phyloP scores from a whole-genome alignment of 495 filamentous ascomycete species.

The Cryomyces antarcticus region DNA sequence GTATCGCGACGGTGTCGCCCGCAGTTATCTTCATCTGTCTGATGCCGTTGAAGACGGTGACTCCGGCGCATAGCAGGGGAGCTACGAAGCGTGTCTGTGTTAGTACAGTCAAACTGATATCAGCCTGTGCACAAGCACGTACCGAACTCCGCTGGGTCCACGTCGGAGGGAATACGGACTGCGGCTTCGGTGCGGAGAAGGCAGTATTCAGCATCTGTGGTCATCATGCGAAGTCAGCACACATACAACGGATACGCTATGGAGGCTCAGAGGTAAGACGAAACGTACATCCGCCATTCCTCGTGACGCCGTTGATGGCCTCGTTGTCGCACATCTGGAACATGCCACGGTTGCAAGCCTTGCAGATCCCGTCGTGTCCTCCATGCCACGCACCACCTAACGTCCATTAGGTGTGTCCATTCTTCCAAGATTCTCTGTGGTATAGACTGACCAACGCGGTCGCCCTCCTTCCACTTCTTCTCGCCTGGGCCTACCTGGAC shows the following conservation, averaged over 20 bases:
- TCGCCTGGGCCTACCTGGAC: constrained; percentile 16
- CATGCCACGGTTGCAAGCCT: constrained; percentile 19
- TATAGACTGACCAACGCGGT: constrained; percentile 16
- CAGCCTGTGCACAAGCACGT: constrained; percentile 41
- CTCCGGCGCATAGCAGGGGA: constrained; percentile 39
- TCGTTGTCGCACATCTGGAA: constrained; percentile 26
- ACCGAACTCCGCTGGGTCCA: constrained; percentile 37
- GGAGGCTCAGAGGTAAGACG: not conserved
- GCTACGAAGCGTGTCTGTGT: not conserved
- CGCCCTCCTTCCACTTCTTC: constrained; percentile 21
- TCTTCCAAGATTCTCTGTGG: too few relatives aligned
- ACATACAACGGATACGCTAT: not conserved
- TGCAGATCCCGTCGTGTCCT: constrained; percentile 28
- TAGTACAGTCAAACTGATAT: not conserved
- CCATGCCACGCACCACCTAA: constrained; percentile 7
- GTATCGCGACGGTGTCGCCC: constrained; percentile 39
- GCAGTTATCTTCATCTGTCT: constrained; percentile 35
- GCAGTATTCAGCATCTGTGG: constrained; percentile 39
- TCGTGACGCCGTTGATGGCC: constrained; percentile 18
- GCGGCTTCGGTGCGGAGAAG: constrained; percentile 39
- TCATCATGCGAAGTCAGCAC: not conserved
- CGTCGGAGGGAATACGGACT: constrained; percentile 35
- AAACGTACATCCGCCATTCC: constrained; percentile 24
- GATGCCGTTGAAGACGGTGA: constrained; percentile 54
- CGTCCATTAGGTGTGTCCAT: too few relatives aligned